phyloP scores from a whole-genome alignment of 371 early-diverging fungal species.

The Syncephalastrum sp. region DNA sequence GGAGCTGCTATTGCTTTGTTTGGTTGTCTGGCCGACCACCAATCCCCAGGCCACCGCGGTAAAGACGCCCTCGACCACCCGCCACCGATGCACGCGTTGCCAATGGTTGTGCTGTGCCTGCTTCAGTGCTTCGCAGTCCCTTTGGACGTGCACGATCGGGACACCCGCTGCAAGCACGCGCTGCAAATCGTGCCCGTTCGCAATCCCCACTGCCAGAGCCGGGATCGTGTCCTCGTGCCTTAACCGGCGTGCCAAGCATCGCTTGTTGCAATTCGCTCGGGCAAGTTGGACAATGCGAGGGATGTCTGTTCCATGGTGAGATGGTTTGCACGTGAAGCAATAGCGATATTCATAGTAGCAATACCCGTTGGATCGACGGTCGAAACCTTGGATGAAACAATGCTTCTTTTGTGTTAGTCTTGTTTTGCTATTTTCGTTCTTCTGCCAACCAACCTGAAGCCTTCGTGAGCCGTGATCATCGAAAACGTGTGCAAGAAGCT shows the following conservation, averaged over 20 bases:
- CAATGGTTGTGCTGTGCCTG: constrained; percentile 23
- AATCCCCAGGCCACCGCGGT: constrained; percentile 12
- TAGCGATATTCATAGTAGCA: no score
- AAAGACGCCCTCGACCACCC: constrained; percentile 1
- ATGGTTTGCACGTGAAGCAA: no score
- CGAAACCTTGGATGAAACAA: no score
- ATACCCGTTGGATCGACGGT: no score
- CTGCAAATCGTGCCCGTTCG: constrained; percentile 34
- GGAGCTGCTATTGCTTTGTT: neutral
- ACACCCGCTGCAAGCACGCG: constrained; percentile 22
- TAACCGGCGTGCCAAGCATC: constrained; percentile 17
- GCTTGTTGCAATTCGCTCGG: constrained; percentile 14
- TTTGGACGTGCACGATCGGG: constrained; percentile 37
- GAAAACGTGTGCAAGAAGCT: no score
- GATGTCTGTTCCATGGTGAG: constrained; percentile 17
- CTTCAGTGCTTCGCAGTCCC: constrained; percentile 29
- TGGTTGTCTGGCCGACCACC: neutral
- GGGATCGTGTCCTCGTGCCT: constrained; percentile 11
- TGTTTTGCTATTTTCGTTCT: no score
- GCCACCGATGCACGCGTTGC: constrained; percentile 5
- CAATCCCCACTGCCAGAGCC: constrained; percentile 33
- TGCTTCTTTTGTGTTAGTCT: no score
- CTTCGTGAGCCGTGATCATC: no score
- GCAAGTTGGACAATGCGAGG: constrained; percentile 22
- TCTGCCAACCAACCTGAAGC: no score